Percentiles rank a stretch among this genome's conserved stretches.
These are phyloP conservation scores for Cupressus sempervirens DNA, from an alignment of 75 land plant genomes.

Conservation along the genomic window DNA sequence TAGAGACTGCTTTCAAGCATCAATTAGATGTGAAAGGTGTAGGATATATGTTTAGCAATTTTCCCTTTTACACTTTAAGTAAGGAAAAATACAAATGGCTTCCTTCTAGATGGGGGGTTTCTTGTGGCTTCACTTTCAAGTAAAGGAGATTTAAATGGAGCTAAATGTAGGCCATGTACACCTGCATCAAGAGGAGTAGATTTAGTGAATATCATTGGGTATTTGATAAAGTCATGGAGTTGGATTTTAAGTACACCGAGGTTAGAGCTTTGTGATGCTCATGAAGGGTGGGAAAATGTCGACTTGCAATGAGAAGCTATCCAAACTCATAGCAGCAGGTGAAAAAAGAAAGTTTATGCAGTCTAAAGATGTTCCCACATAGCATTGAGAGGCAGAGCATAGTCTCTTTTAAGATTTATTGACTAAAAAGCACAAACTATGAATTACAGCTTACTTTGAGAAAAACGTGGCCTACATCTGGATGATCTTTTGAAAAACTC, in stretches of 20 bases:
- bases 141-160: conserved; percentile 76
- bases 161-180: conserved; percentile 88
- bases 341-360: no score
- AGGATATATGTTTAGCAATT: neutral
- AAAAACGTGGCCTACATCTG: conserved; percentile 61
- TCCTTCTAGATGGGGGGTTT: conserved; percentile 48
- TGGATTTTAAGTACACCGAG: conserved; percentile 53
- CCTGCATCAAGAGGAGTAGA: conserved; percentile 50
- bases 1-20: conserved; percentile 60
- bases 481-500: no score
- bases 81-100: conserved; percentile 51
- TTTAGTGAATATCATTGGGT: conserved; percentile 26
- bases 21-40: conserved; percentile 37
- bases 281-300: conserved; percentile 63
- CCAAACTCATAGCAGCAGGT: no score
- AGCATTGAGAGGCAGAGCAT: no score
- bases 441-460: conserved; percentile 46
- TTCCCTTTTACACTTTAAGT: conserved; percentile 64
- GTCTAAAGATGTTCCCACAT: no score
- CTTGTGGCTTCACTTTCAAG: conserved; percentile 76
- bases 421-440: neutral
- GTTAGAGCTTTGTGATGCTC: conserved; percentile 64
- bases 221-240: conserved; percentile 54
- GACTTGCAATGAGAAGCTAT: no score
- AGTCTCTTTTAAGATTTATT: no score